phyloP scores from a whole-genome alignment of 106 monocot genomes.

The Dendrobium chrysotoxum region DNA sequence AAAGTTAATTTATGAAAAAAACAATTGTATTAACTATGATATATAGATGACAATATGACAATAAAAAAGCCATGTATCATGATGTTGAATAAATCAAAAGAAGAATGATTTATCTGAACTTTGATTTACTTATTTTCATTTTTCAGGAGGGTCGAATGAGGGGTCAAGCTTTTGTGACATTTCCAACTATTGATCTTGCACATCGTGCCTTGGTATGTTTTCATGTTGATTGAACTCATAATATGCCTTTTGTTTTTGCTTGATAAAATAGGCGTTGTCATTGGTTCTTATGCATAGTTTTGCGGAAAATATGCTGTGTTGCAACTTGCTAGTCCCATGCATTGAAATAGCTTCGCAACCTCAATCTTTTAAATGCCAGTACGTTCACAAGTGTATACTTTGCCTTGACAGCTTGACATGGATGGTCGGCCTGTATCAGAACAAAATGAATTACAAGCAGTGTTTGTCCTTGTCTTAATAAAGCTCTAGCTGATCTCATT shows the following conservation, averaged over 20 bases:
- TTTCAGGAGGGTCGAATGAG: slow-evolving; percentile 96
- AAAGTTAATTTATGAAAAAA: no score
- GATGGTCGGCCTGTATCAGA: neutral
- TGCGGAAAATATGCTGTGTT: no score
- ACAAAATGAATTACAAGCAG: neutral
- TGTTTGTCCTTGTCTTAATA: neutral
- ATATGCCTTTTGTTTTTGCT: neutral
- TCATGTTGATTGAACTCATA: neutral
- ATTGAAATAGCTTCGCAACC: neutral
- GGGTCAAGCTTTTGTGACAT: slow-evolving; percentile 97
- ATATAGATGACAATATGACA: no score
- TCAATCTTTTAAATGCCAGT: no score
- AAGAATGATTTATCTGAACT: neutral
- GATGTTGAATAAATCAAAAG: no score
- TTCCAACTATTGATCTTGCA: slow-evolving; percentile 84
- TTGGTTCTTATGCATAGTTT: neutral
- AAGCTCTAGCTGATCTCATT: neutral
- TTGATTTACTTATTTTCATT: neutral
- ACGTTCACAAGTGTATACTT: no score
- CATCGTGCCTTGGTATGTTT: slow-evolving; percentile 68
- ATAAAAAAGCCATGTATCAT: no score
- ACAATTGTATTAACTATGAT: no score
- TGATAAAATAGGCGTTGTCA: neutral
- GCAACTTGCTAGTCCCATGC: no score
- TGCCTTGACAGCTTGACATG: neutral